Evolutionary conservation across 371 early-diverging fungal genomes (phyloP).

Genomic region (Synchytrium microbalum): DNA sequence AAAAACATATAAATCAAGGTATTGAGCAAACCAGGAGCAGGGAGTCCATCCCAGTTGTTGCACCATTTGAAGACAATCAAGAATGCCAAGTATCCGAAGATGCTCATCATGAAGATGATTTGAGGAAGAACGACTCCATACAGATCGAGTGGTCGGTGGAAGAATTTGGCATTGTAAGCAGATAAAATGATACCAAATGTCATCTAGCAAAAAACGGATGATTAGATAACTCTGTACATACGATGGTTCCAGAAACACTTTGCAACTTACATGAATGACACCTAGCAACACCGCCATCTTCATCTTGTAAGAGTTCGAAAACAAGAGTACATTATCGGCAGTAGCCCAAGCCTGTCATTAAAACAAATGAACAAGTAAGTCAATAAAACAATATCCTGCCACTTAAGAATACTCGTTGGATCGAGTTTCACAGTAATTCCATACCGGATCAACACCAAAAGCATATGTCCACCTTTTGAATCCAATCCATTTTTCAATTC

Average conservation of each 20-base stretch:
- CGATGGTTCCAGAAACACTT: conserved; percentile 2
- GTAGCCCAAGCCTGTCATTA: conserved; percentile 79
- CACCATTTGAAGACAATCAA: conserved; percentile 97
- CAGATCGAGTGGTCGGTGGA: conserved; percentile 71
- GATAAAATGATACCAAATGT: conserved; percentile 87
- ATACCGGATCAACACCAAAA: conserved; percentile 74
- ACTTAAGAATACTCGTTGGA: no score
- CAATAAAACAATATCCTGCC: neutral
- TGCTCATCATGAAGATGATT: conserved; percentile 81
- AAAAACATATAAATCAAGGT: conserved; percentile 99
- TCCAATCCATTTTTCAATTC: conserved; percentile 26
- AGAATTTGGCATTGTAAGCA: conserved; percentile 87
- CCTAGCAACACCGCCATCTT: conserved; percentile 98
- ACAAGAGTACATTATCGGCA: conserved; percentile 83
- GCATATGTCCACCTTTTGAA: conserved; percentile 40
- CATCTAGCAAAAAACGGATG: conserved; percentile 53
- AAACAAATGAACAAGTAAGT: neutral
- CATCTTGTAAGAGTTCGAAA: conserved; percentile 99
- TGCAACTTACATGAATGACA: conserved; percentile 70
- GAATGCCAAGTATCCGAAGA: conserved; percentile 94
- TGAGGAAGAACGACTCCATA: conserved; percentile 91
- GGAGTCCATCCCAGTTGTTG: conserved; percentile 74
- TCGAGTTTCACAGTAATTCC: conserved; percentile 12
- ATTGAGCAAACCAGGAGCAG: conserved; percentile 94
- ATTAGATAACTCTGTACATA: neutral